A percentile compares a stretch with the other conserved stretches of the same genome.
Conservation (phyloP, 2,329 filamentous ascomycete species). For the Monosporascus ibericus region DNA sequence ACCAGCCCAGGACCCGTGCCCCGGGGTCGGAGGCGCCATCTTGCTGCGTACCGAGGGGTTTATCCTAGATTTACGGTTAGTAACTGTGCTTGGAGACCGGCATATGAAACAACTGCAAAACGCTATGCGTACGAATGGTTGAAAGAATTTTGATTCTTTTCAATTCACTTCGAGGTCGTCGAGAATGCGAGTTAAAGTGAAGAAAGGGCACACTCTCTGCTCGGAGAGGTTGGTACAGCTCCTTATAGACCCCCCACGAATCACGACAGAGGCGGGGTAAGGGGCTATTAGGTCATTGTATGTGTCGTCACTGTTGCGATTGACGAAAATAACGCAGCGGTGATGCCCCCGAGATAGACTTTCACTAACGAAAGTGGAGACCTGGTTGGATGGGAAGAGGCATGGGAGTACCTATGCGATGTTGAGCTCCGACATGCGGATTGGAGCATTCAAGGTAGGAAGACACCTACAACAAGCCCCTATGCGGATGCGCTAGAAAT, state of each 20-base stretch:
- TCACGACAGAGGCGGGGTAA: background rate
- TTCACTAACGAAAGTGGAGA: background rate
- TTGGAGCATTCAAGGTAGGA: background rate
- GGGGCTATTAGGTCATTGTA: background rate
- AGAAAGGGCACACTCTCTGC: background rate
- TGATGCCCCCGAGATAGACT: background rate
- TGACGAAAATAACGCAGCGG: background rate
- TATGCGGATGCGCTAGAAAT: background rate
- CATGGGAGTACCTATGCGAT: background rate
- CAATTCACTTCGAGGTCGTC: background rate
- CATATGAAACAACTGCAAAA: background rate
- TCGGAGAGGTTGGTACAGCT: background rate
- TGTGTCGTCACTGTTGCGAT: background rate
- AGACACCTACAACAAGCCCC: background rate
- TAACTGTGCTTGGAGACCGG: background rate
- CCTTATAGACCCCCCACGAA: background rate
- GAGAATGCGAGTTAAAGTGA: background rate
- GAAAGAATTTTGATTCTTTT: background rate
- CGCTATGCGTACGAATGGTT: background rate
- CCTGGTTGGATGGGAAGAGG: background rate
- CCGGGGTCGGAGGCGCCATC: constrained; percentile 13
- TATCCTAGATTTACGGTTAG: background rate
- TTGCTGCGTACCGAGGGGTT: constrained; percentile 19
- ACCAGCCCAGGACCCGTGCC: constrained; percentile 21
- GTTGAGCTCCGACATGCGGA: background rate